Conservation (phyloP, 805 yeast genomes). For the Candida sphagnicola region DNA sequence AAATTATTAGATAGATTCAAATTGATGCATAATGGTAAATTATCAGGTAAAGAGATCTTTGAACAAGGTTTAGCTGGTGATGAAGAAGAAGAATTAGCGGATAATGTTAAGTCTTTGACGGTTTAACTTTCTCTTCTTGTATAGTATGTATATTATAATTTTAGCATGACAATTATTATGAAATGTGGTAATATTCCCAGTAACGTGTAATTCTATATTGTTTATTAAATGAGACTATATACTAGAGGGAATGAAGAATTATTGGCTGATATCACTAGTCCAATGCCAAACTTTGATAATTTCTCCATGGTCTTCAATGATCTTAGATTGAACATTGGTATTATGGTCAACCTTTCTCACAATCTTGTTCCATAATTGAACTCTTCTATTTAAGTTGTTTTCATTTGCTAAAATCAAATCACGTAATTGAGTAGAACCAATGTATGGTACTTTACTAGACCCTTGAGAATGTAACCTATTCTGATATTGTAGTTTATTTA, state of each 20-base stretch:
- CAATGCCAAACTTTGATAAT: slow-evolving; percentile 87
- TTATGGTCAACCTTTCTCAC: slow-evolving; percentile 56
- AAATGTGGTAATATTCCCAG: no score
- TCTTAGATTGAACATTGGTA: slow-evolving; percentile 57
- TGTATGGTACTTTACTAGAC: slow-evolving; percentile 36
- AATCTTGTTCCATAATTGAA: slow-evolving; percentile 58
- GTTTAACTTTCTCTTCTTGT: background rate
- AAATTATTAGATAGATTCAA: slow-evolving; percentile 49
- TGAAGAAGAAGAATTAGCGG: slow-evolving; percentile 38
- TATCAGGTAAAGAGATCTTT: slow-evolving; percentile 86
- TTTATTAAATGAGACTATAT: slow-evolving; percentile 3
- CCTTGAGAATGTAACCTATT: slow-evolving; percentile 15
- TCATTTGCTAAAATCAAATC: slow-evolving; percentile 53
- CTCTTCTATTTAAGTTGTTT: slow-evolving; percentile 32
- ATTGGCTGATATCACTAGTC: slow-evolving; percentile 38
- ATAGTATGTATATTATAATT: background rate
- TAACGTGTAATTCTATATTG: slow-evolving; percentile 2
- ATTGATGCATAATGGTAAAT: slow-evolving; percentile 65
- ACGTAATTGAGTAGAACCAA: slow-evolving; percentile 70
- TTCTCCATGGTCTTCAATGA: slow-evolving; percentile 79
- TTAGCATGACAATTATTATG: background rate
- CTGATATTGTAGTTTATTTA: slow-evolving; percentile 48
- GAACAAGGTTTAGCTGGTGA: slow-evolving; percentile 83
- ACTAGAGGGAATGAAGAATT: background rate
- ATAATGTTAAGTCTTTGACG: slow-evolving; percentile 1